Evolutionary conservation across 106 monocot genomes (phyloP).

Genomic region (Allium cepa): DNA sequence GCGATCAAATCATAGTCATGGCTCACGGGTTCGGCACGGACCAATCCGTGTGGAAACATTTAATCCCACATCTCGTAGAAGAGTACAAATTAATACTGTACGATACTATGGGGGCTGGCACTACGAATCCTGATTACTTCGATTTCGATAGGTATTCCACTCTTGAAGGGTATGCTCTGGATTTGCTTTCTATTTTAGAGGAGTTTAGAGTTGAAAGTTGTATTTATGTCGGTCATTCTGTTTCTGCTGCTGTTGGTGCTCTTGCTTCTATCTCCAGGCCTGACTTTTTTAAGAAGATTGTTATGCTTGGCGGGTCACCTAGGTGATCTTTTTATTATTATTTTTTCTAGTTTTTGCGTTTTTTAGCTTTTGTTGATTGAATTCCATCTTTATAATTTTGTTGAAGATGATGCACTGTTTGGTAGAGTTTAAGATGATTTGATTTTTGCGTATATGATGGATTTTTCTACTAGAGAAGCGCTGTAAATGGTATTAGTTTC

Average conservation of each 20-base stretch:
- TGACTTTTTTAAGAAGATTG: constrained; percentile 89
- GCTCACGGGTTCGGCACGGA: constrained; percentile 99
- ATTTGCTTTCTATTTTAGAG: constrained; percentile 82
- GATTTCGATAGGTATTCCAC: constrained; percentile 91
- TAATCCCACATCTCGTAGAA: constrained; percentile 71
- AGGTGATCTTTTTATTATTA: constrained; percentile 39
- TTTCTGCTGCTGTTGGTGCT: constrained; percentile 71
- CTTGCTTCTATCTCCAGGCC: constrained; percentile 88
- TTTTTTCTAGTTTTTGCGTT: not conserved
- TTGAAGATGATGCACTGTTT: not conserved
- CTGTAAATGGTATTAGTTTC: too few relatives aligned
- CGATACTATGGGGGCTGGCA: constrained; percentile 97
- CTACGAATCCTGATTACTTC: constrained; percentile 99
- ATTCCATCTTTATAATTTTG: not conserved
- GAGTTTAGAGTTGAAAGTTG: constrained; percentile 46
- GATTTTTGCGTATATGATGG: not conserved
- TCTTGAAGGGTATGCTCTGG: constrained; percentile 82
- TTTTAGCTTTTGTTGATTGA: not conserved
- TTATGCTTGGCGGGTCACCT: constrained; percentile 74
- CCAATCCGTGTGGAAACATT: constrained; percentile 99
- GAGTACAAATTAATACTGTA: constrained; percentile 78
- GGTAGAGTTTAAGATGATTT: not conserved
- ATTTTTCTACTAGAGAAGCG: too few relatives aligned
- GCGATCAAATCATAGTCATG: constrained; percentile 56
- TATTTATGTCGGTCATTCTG: constrained; percentile 93